Evolutionary conservation across 2,329 filamentous ascomycete genomes (phyloP), one percentile per base, ranked within the genome.

Genomic region (Aspergillus sp.): DNA sequence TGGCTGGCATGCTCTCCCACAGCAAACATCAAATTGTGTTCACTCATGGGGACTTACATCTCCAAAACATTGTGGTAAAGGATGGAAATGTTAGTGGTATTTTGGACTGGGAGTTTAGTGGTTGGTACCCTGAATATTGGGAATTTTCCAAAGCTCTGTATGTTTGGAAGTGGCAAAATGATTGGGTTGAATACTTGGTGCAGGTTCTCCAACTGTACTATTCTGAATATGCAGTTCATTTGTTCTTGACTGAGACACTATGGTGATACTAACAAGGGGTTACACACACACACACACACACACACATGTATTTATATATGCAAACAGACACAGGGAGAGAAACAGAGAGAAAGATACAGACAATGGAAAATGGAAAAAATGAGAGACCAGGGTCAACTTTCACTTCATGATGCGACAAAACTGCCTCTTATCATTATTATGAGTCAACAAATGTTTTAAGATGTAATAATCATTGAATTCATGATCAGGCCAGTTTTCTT

Each of bases 81-180:
- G 38, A 52, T 41, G 57, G 52, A 27, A 9, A 46, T 26, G 51
- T 63, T 26, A 53, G 52, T 40, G 60, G 51, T 1, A 56, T 72
- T 29, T 54, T 72, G 44, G 65, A 72, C 53, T 71, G 63, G 63
- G 66, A 39, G 36, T 12, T 57, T 41, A 53, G 64, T 35, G 64
- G 65, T 5, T 71, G 64, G 64, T 68, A 65, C 50, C 66, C 65
- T n/a, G 62, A 54, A 34, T 70, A 70, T 52, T 70, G 61, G 65
- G 65, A 69, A 49, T 70, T 64, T 47, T 54, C 61, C 26, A 58
- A 52, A 47, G 62, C 66, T 30, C 50, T 65, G 29, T 57, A 59
- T 51, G 52, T 52, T 32, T 63, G 40, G 48, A 43, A 45, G 41
- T 66, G 61, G 58, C 52, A 56, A 19, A 60, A 64, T 58, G 62